Percentiles rank a stretch among this genome's conserved stretches.
These are phyloP conservation scores for Aspergillus fumigatus DNA, from an alignment of 2,329 filamentous ascomycete species.

Conservation along the genomic window DNA sequence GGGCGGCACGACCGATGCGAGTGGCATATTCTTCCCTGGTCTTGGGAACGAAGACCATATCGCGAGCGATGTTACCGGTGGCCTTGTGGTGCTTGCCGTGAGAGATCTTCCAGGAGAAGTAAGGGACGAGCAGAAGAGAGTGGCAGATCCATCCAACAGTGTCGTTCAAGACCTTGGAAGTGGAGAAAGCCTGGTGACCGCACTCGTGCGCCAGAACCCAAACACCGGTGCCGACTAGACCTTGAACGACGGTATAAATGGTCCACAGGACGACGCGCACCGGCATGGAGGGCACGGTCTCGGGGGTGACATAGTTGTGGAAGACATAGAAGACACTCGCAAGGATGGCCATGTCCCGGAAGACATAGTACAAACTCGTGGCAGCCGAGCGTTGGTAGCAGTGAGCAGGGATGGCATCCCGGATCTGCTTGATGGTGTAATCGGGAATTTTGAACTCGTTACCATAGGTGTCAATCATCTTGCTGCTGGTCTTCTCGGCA, in stretches of 20 bases:
- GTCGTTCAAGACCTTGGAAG: constrained; percentile 88
- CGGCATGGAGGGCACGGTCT: constrained; percentile 67
- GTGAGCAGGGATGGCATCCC: constrained; percentile 94
- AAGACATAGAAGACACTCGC: constrained; percentile 78
- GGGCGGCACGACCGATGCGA: constrained; percentile 66
- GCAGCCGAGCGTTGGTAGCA: constrained; percentile 85
- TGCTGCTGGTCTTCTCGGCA: constrained; percentile 48
- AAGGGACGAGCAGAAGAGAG: constrained; percentile 84
- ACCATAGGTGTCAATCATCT: constrained; percentile 85
- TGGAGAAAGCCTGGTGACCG: constrained; percentile 92
- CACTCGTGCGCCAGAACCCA: constrained; percentile 99
- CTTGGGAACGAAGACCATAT: constrained; percentile 98
- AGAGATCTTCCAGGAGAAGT: constrained; percentile 99
- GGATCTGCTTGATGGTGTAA: constrained; percentile 96
- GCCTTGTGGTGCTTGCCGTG: constrained; percentile 99
- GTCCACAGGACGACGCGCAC: constrained; percentile 62
- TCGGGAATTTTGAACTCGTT: constrained; percentile 91
- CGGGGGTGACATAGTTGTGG: constrained; percentile 84
- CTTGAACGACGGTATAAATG: constrained; percentile 76
- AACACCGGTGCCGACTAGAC: constrained; percentile 85
- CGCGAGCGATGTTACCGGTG: constrained; percentile 91
- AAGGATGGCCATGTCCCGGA: constrained; percentile 70
- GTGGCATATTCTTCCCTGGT: constrained; percentile 77
- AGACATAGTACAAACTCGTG: constrained; percentile 74
- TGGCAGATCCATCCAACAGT: constrained; percentile 88